These are phyloP conservation scores for Ogataea wickerhamii DNA, from an alignment of 805 yeast species.

Conservation along the genomic window DNA sequence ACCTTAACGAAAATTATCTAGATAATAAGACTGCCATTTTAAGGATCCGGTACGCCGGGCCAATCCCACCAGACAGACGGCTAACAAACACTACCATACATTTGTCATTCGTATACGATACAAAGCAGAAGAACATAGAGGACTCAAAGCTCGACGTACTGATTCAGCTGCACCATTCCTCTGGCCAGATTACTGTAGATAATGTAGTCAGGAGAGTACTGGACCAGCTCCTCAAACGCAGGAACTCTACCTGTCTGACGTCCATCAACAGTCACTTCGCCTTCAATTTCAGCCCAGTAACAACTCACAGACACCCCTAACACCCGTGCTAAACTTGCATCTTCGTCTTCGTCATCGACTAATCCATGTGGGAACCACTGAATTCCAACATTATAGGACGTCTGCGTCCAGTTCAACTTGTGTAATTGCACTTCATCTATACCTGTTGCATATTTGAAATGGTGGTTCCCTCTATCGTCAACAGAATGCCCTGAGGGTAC, in stretches of 20 bases:
- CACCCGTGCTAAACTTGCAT: conserved; percentile 20
- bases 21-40: too few relatives aligned
- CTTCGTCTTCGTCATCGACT: conserved; percentile 36
- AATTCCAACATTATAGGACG: conserved; percentile 54
- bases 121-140: too few relatives aligned
- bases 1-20: too few relatives aligned
- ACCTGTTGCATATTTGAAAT: conserved; percentile 56
- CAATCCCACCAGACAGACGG: too few relatives aligned
- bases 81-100: too few relatives aligned
- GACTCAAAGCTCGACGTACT: conserved; percentile 24
- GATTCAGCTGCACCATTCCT: conserved; percentile 60
- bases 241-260: conserved; percentile 45
- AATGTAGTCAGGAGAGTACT: conserved; percentile 62
- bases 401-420: conserved; percentile 56
- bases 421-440: conserved; percentile 62
- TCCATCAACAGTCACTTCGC: conserved; percentile 38
- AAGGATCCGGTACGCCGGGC: too few relatives aligned
- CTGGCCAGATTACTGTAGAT: conserved; percentile 61
- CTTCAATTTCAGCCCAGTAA: conserved; percentile 74
- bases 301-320: conserved; percentile 63
- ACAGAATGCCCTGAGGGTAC: conserved; percentile 46
- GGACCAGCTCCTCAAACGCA: conserved; percentile 66
- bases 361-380: conserved; percentile 72
- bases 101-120: too few relatives aligned
- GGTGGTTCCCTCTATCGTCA: conserved; percentile 32